Base-by-base conservation (phyloP, 2,329 filamentous ascomycete genomes). In the Penicillium verrucosum region DNA sequence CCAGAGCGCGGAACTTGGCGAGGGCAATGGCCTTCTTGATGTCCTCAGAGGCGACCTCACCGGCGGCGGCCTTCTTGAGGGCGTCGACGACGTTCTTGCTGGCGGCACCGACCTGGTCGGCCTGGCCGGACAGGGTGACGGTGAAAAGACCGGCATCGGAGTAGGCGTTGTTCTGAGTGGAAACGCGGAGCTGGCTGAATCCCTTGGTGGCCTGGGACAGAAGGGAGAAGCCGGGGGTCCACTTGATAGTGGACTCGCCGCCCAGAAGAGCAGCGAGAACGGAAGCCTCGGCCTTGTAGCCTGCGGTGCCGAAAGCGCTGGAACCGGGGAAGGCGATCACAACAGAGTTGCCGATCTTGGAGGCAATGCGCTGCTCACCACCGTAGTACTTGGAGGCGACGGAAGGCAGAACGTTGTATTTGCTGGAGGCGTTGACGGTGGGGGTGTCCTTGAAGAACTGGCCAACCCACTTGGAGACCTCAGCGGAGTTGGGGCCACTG, bases 311-410 rank as follows among this genome's bases (percentile, higher is more conserved):
- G 69, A 84, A 84, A 37, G 88, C 86, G 77, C 90, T 89, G 61
- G 91, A 92, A 59, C 93, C 92, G 56, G 92, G 89, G 88, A 99
- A 97, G 61, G 86, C 94, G 72, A 99, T 85, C 65, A 96, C 89
- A 67, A 96, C 75, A 42, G 92, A 84, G 79, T 96, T 97, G 66
- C 90, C 89, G 63, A 82, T 81, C 58, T 81, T 82, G 76, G 91
- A 89, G 62, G 89, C 82, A 65, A 89, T 89, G 68, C 94, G 90
- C 81, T 96, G 90, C 82, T 99, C 92, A 72, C 94, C 95, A 75
- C 94, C 94, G 72, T 86, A 89, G 86, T 97, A 99, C 78, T 92
- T 94, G 73, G 86, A 84, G 62, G 89, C 81, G 65, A 85, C 77
- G 60, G 80, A 79, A 73, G 85, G 82, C 62, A 89, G 78, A 40